These are phyloP conservation scores for Syzygium grande DNA, from an alignment of 345 rosid species.

Conservation along the genomic window DNA sequence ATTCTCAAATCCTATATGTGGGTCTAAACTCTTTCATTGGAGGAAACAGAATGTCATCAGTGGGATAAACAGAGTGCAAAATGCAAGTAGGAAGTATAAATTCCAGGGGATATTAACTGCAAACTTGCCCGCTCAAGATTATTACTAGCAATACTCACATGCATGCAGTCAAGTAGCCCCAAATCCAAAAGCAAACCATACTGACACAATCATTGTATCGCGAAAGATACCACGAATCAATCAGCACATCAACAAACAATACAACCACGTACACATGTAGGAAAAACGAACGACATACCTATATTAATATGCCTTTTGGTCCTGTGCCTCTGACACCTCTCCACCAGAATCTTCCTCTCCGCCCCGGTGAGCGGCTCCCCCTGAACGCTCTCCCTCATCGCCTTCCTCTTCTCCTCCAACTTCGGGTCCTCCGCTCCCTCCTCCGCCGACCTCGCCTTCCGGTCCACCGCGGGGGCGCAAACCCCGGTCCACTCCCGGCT, in stretches of 20 bases:
- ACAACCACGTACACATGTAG: background rate
- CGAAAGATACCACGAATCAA: background rate
- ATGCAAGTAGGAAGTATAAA: background rate
- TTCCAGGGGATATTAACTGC: background rate
- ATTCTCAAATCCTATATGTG: background rate
- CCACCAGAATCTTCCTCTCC: conserved; percentile 75
- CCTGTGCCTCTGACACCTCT: conserved; percentile 52
- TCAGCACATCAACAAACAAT: background rate
- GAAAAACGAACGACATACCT: conserved; percentile 19
- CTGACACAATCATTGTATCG: background rate
- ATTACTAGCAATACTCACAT: no score
- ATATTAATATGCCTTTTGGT: conserved; percentile 70
- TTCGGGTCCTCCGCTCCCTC: conserved; percentile 40
- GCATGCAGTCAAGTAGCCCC: background rate
- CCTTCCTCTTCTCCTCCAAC: conserved; percentile 67
- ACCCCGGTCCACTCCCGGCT: conserved; percentile 88
- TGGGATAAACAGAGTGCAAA: background rate
- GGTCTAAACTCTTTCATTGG: background rate
- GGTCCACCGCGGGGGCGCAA: conserved; percentile 72
- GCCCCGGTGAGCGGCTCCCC: conserved; percentile 59
- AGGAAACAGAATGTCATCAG: background rate
- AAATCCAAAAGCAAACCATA: background rate
- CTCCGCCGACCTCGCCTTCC: conserved; percentile 50
- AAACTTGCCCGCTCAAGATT: no score
- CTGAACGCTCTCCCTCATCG: conserved; percentile 48